phyloP scores from a whole-genome alignment of 495 filamentous ascomycete species.

The Talaromyces adpressus region DNA sequence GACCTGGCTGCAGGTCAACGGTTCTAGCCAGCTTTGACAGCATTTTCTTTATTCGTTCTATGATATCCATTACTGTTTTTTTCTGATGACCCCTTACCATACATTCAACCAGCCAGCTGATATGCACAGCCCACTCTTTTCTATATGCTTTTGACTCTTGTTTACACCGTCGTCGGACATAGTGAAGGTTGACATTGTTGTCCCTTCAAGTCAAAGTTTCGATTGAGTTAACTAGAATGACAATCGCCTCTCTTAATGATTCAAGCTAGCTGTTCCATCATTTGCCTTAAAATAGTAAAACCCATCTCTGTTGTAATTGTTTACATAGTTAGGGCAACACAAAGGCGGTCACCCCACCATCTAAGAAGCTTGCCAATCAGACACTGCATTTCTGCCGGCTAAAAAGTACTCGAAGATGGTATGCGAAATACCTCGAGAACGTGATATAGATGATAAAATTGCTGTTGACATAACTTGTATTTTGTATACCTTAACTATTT shows the following conservation, averaged over 20 bases:
- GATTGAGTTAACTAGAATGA: not conserved
- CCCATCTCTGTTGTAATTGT: not conserved
- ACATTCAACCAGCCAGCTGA: not conserved
- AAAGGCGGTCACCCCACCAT: conserved; percentile 1
- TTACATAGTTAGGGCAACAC: not conserved
- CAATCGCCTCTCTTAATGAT: not conserved
- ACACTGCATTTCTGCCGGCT: not conserved
- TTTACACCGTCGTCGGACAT: not conserved
- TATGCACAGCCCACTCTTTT: not conserved
- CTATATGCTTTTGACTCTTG: not conserved
- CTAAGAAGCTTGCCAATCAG: not conserved
- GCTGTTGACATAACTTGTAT: not conserved
- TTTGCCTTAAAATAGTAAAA: not conserved
- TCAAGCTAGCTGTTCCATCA: not conserved
- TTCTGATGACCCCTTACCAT: not conserved
- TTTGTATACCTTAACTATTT: not conserved
- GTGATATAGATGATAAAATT: not conserved
- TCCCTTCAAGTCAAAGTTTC: not conserved
- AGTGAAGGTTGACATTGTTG: not conserved
- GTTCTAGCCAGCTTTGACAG: conserved; percentile 19
- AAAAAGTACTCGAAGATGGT: not conserved
- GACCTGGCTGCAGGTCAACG: conserved; percentile 45
- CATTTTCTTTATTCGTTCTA: conserved; percentile 11
- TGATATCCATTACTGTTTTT: conserved; percentile 1
- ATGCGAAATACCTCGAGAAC: not conserved